These are phyloP conservation scores for Talaromyces adpressus DNA, from an alignment of 495 filamentous ascomycete genomes.

Conservation along the genomic window DNA sequence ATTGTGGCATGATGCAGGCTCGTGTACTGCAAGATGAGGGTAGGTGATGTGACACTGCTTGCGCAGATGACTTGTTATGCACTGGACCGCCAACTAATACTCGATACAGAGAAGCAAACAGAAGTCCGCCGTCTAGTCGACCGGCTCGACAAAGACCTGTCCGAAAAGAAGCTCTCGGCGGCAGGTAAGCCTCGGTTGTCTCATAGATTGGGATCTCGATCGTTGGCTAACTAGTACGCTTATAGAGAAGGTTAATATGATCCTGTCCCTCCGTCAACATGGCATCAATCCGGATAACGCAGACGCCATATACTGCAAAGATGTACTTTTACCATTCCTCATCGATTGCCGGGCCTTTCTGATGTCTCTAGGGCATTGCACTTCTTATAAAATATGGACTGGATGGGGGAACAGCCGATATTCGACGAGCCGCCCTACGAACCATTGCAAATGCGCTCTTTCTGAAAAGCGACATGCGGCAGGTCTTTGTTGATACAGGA, in stretches of 20 bases:
- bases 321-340: constrained; percentile 35
- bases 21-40: neutral
- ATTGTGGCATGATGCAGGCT: constrained; percentile 5
- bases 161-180: constrained; percentile 43
- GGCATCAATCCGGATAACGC: constrained; percentile 64
- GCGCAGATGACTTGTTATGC: neutral
- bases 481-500: constrained; percentile 75
- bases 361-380: constrained; percentile 59
- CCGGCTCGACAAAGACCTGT: constrained; percentile 50
- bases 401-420: constrained; percentile 45
- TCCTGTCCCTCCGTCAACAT: constrained; percentile 73
- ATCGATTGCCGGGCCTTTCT: neutral
- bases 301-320: constrained; percentile 72
- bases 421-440: constrained; percentile 71
- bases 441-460: constrained; percentile 85
- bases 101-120: constrained; percentile 50
- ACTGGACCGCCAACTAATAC: neutral
- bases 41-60: neutral
- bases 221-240: neutral
- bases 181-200: constrained; percentile 40
- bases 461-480: constrained; percentile 61
- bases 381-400: constrained; percentile 68
- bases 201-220: neutral
- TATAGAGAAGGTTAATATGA: constrained; percentile 53
- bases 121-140: constrained; percentile 55